A percentile compares a stretch with the other conserved stretches of the same genome.
phyloP scores from a whole-genome alignment of 352 stramenopile species.

The Globisporangium recalcitrans region DNA sequence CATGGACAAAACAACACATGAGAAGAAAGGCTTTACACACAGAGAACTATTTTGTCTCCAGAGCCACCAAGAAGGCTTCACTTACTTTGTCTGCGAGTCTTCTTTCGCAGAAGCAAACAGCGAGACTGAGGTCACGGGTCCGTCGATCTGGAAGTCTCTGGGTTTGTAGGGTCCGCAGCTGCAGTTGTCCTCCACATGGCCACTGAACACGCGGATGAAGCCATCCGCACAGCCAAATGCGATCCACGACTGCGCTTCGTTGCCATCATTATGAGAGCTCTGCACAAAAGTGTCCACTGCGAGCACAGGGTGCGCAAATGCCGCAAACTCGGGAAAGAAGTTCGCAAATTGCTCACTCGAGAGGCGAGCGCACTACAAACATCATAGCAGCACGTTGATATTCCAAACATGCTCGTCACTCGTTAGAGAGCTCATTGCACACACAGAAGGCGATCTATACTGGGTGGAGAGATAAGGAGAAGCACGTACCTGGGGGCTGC shows the following conservation, averaged over 20 bases:
- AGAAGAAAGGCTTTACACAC: too few relatives aligned
- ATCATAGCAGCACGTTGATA: neutral
- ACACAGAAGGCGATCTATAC: too few relatives aligned
- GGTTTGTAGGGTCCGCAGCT: conserved; percentile 41
- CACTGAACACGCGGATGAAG: conserved; percentile 47
- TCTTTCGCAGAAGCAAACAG: conserved; percentile 29
- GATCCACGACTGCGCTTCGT: conserved; percentile 24
- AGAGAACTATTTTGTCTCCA: too few relatives aligned
- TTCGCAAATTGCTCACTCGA: conserved; percentile 52
- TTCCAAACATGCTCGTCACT: too few relatives aligned
- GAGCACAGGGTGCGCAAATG: conserved; percentile 52
- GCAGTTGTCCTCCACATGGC: conserved; percentile 24
- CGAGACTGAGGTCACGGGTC: conserved; percentile 53
- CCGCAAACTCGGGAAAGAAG: conserved; percentile 67
- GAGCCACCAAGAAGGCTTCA: too few relatives aligned
- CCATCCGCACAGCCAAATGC: conserved; percentile 69
- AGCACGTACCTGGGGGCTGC: neutral
- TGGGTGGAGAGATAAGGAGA: neutral
- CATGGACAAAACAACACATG: too few relatives aligned
- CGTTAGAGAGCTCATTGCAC: too few relatives aligned
- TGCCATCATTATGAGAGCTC: neutral
- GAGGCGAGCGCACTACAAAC: conserved; percentile 37
- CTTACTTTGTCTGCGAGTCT: neutral
- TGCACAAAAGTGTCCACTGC: conserved; percentile 34
- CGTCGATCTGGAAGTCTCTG: conserved; percentile 52